These are phyloP conservation scores for Rosellinia necatrix DNA, from an alignment of 2,329 filamentous ascomycete species.

Conservation along the genomic window DNA sequence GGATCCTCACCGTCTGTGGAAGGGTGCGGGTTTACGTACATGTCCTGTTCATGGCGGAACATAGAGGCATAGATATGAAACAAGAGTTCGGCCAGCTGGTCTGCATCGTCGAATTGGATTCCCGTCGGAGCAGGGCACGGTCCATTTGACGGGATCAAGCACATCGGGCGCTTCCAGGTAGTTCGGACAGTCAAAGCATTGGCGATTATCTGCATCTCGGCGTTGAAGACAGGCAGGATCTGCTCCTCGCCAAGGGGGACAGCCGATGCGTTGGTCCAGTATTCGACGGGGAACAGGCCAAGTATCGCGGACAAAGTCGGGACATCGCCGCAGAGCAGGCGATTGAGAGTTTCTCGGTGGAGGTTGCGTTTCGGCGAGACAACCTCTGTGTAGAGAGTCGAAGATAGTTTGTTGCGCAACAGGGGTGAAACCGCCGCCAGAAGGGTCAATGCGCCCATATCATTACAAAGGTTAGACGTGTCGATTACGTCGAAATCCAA, in stretches of 20 bases:
- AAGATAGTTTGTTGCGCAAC: conserved; percentile 47
- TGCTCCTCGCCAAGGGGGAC: conserved; percentile 8
- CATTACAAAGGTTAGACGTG: conserved; percentile 54
- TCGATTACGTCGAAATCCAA: conserved; percentile 60
- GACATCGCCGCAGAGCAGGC: conserved; percentile 52
- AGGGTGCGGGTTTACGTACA: background rate
- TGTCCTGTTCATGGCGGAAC: conserved; percentile 18
- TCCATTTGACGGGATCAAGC: background rate
- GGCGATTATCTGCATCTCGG: no score
- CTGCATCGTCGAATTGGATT: conserved; percentile 15
- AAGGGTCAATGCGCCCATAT: conserved; percentile 50
- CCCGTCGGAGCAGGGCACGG: background rate
- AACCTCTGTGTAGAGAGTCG: conserved; percentile 55
- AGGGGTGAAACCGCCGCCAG: conserved; percentile 52
- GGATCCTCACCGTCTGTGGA: background rate
- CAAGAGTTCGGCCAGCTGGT: conserved; percentile 15
- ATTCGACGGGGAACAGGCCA: conserved; percentile 54
- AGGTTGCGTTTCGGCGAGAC: conserved; percentile 42
- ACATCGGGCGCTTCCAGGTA: conserved; percentile 22
- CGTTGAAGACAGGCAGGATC: no score
- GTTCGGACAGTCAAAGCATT: no score
- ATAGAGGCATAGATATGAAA: conserved; percentile 23
- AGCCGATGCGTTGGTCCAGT: conserved; percentile 42
- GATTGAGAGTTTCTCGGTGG: conserved; percentile 42
- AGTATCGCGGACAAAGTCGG: conserved; percentile 54